phyloP scores from a whole-genome alignment of 768 basidiomycete genomes.

The Rickenella mellea region DNA sequence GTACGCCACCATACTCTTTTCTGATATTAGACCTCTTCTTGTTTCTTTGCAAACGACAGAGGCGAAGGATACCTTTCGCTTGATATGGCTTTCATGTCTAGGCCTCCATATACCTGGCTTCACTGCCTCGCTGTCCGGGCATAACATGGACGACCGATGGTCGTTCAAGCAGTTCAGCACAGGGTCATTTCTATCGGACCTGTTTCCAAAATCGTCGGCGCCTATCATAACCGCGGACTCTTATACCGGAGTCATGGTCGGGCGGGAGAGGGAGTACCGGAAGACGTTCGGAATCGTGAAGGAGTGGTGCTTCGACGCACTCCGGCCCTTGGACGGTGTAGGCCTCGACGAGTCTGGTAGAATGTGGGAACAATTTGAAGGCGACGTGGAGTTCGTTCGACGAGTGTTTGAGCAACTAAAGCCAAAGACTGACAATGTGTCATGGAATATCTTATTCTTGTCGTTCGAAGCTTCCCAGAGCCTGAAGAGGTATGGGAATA shows the following conservation, averaged over 20 bases:
- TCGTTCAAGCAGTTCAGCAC: slow-evolving; percentile 35
- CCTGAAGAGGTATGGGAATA: slow-evolving; percentile 40
- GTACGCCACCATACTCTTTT: slow-evolving; percentile 62
- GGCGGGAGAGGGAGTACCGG: slow-evolving; percentile 52
- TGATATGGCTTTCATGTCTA: slow-evolving; percentile 60
- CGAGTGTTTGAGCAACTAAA: slow-evolving; percentile 51
- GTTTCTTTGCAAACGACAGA: slow-evolving; percentile 27
- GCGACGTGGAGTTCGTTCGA: slow-evolving; percentile 43
- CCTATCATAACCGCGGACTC: slow-evolving; percentile 42
- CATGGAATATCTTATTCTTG: slow-evolving; percentile 59
- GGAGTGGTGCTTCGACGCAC: slow-evolving; percentile 47
- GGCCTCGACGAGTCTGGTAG: slow-evolving; percentile 27
- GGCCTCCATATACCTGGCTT: slow-evolving; percentile 71
- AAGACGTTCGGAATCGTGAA: slow-evolving; percentile 60
- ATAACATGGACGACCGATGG: slow-evolving; percentile 66
- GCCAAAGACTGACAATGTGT: slow-evolving; percentile 33
- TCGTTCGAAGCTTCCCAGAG: slow-evolving; percentile 58
- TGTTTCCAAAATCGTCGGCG: no score
- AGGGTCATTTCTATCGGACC: slow-evolving; percentile 11
- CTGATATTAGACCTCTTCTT: slow-evolving; percentile 57
- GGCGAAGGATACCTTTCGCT: slow-evolving; percentile 49
- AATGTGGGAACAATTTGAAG: slow-evolving; percentile 33
- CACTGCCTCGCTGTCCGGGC: slow-evolving; percentile 26
- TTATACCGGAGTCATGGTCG: slow-evolving; percentile 56
- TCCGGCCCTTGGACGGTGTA: slow-evolving; percentile 46